A percentile compares a stretch with the other conserved stretches of the same genome.
phyloP scores from a whole-genome alignment of 106 monocot species.

The Acorus calamus region DNA sequence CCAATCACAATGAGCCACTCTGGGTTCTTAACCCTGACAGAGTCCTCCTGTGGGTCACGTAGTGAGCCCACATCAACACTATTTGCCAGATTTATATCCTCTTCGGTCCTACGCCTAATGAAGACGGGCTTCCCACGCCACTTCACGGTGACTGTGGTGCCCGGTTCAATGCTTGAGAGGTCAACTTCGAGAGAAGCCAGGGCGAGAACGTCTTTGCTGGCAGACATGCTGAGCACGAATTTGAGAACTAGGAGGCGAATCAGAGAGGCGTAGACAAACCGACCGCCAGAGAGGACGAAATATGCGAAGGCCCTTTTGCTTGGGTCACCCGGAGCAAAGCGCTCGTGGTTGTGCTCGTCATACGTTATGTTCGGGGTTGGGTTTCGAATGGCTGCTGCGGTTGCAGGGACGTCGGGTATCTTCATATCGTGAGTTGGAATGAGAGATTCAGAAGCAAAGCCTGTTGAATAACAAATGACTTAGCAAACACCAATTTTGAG shows the following conservation, averaged over 20 bases:
- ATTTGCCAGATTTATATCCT: conserved; percentile 62
- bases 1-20: conserved; percentile 80
- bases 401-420: conserved; percentile 28
- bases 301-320: conserved; percentile 74
- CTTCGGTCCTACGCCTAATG: conserved; percentile 54
- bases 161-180: conserved; percentile 71
- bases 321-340: conserved; percentile 70
- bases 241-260: conserved; percentile 70
- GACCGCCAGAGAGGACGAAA: conserved; percentile 58
- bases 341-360: conserved; percentile 69
- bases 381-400: conserved; percentile 50
- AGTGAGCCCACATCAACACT: conserved; percentile 49
- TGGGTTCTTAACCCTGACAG: conserved; percentile 55
- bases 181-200: conserved; percentile 78
- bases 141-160: conserved; percentile 69
- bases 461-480: conserved; percentile 3
- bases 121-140: conserved; percentile 94
- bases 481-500: too few relatives aligned
- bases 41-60: conserved; percentile 65
- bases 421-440: conserved; percentile 22
- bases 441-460: conserved; percentile 32
- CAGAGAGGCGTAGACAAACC: conserved; percentile 76
- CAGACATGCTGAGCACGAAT: conserved; percentile 76
- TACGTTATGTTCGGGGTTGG: conserved; percentile 57
- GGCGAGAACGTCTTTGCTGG: conserved; percentile 77